Percentiles rank a stretch among this genome's conserved stretches.
These are phyloP conservation scores for Fusarium palustre DNA, from an alignment of 2,329 filamentous ascomycete genomes.

Conservation along the genomic window DNA sequence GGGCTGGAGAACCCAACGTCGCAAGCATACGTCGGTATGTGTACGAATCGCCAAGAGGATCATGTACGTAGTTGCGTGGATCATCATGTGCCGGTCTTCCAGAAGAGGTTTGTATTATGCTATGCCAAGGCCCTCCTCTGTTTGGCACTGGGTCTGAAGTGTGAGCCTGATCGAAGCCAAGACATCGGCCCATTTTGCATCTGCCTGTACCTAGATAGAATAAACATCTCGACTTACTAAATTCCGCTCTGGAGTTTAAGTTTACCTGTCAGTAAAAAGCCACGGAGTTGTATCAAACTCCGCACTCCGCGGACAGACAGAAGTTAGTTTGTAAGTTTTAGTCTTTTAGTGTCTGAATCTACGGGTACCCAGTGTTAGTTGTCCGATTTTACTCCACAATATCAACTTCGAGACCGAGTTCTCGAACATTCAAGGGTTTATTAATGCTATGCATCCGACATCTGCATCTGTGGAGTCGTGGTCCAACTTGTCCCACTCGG, in stretches of 20 bases:
- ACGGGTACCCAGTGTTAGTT: not conserved
- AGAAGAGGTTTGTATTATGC: slow-evolving; percentile 8
- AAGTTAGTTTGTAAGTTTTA: not conserved
- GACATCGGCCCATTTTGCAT: slow-evolving; percentile 10
- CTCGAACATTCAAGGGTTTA: slow-evolving; percentile 23
- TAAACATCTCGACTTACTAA: not conserved
- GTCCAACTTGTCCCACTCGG: slow-evolving; percentile 12
- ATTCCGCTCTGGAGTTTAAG: slow-evolving; percentile 1
- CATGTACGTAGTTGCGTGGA: slow-evolving; percentile 18
- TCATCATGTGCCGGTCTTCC: slow-evolving; percentile 28
- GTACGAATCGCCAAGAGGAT: slow-evolving; percentile 20
- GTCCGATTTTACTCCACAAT: slow-evolving; percentile 3
- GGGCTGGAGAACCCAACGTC: not conserved
- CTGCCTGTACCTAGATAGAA: not conserved
- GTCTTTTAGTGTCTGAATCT: not conserved
- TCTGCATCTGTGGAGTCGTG: slow-evolving; percentile 20
- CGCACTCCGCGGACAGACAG: slow-evolving; percentile 16
- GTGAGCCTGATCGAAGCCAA: too few species aligned
- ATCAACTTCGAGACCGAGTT: slow-evolving; percentile 12
- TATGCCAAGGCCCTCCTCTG: slow-evolving; percentile 7
- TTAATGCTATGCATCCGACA: slow-evolving; percentile 1
- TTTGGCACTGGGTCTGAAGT: slow-evolving; percentile 8
- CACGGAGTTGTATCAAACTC: slow-evolving; percentile 8
- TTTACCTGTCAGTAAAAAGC: not conserved
- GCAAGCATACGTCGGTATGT: not conserved